phyloP scores from a whole-genome alignment of 2,329 filamentous ascomycete species.

The Rhinocladiella mackenziei region DNA sequence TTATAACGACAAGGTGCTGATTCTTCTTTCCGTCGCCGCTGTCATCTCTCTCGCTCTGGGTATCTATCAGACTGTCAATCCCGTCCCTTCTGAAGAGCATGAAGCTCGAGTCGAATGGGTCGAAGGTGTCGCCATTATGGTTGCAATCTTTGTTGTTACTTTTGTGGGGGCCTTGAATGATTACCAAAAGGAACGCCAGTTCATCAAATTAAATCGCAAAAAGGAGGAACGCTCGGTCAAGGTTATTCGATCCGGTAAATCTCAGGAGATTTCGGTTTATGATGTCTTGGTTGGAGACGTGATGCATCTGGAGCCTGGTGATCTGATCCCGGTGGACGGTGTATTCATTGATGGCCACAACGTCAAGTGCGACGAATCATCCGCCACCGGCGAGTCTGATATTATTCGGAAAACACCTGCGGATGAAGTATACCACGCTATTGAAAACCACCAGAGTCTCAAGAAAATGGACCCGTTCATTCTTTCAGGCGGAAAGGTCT shows the following conservation, averaged over 20 bases:
- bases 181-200: conserved; percentile 77
- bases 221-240: conserved; percentile 73
- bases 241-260: conserved; percentile 69
- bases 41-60: conserved; percentile 68
- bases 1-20: conserved; percentile 72
- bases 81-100: conserved; percentile 25
- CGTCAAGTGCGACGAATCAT: conserved; percentile 69
- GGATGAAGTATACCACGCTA: conserved; percentile 61
- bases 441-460: conserved; percentile 57
- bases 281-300: conserved; percentile 72
- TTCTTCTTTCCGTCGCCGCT: conserved; percentile 64
- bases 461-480: conserved; percentile 75
- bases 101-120: conserved; percentile 68
- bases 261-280: conserved; percentile 64
- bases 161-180: conserved; percentile 74
- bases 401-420: conserved; percentile 63
- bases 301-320: conserved; percentile 68
- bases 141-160: conserved; percentile 72
- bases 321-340: conserved; percentile 69
- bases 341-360: conserved; percentile 64
- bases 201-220: conserved; percentile 74
- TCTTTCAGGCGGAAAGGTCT: conserved; percentile 72
- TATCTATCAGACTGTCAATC: conserved; percentile 50
- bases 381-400: conserved; percentile 71
- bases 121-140: conserved; percentile 74